Evolutionary conservation across 2,329 filamentous ascomycete genomes (phyloP), one percentile per base, ranked within the genome.

Genomic region (Colletotrichum sp.): DNA sequence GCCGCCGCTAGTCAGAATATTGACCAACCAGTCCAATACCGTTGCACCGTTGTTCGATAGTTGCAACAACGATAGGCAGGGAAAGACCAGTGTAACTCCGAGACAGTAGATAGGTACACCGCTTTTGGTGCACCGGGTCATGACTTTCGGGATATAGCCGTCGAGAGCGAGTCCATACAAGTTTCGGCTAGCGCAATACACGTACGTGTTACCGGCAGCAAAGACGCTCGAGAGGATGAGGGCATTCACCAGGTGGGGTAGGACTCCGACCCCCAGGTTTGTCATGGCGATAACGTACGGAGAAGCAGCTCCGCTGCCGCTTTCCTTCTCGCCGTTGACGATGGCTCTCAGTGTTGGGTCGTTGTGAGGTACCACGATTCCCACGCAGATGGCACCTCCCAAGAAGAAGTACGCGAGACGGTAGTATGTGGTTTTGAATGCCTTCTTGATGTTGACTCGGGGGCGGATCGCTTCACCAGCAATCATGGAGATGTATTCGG

Each of bases 361-460:
- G 75, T 94, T 90, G 81, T 92, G 92, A 6, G 93, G 88, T 65
- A 95, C 88, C 64, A 94, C 83, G 67, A 94, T 92, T 26, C 92
- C 93, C 28, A 94, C 90, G 30, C 88, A 89, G 3, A 96, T 86
- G 3, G 92, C 91, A 8, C 93, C 93, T 3, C 94, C 88, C 30
- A 95, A 89, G 83, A 95, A 95, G 85, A 95, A 95, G 16, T 91
- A 84, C 3, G 91, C 93, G 68, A 95, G 89, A 59, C 94, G 91
- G 82, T 92, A 94, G 84, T 95, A 95, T 9, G 95, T 92, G 1
- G 92, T 92, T 80, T 94, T 95, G 86, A 91, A 95, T 2, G 94
- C 94, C 67, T 89, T 89, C 39, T 93, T 93, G 83, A 96, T 90
- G 64, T 91, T 90, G 15, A 85, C 85, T 8, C 92, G 89, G 0